phyloP scores from a whole-genome alignment of 148 eudicot genomes.

The Nepenthes gracilis region DNA sequence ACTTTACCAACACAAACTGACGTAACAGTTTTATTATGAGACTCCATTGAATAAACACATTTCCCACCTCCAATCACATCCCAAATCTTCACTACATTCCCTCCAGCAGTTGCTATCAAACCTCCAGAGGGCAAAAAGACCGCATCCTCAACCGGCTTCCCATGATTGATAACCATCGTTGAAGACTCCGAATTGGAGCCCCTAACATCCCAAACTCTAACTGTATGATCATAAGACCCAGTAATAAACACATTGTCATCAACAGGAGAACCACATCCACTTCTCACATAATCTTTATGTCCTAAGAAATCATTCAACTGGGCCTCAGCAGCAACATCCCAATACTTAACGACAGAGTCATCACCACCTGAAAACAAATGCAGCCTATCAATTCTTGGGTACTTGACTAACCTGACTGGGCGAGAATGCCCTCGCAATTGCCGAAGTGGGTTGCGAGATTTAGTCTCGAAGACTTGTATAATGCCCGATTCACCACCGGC shows the following conservation, averaged over 20 bases:
- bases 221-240: constrained; percentile 73
- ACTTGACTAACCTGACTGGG: constrained; percentile 46
- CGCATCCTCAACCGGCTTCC: constrained; percentile 74
- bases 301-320: constrained; percentile 29
- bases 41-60: constrained; percentile 58
- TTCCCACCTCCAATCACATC: constrained; percentile 91
- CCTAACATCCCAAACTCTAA: constrained; percentile 89
- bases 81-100: constrained; percentile 85
- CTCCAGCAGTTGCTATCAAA: constrained; percentile 70
- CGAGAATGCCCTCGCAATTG: constrained; percentile 42
- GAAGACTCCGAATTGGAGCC: constrained; percentile 18
- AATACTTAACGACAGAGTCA: constrained; percentile 61
- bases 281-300: constrained; percentile 80
- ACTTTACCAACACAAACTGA: constrained; percentile 68
- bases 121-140: constrained; percentile 75
- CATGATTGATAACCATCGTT: constrained; percentile 59
- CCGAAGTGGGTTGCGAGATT: constrained; percentile 39
- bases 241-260: constrained; percentile 72
- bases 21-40: constrained; percentile 88
- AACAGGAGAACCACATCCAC: constrained; percentile 48
- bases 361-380: constrained; percentile 70
- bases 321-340: constrained; percentile 66
- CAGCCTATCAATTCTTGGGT: constrained; percentile 46
- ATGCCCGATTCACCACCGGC: constrained; percentile 43
- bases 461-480: constrained; percentile 55